phyloP scores from a whole-genome alignment of 2,329 filamentous ascomycete genomes.

The Trichophyton verrucosum region DNA sequence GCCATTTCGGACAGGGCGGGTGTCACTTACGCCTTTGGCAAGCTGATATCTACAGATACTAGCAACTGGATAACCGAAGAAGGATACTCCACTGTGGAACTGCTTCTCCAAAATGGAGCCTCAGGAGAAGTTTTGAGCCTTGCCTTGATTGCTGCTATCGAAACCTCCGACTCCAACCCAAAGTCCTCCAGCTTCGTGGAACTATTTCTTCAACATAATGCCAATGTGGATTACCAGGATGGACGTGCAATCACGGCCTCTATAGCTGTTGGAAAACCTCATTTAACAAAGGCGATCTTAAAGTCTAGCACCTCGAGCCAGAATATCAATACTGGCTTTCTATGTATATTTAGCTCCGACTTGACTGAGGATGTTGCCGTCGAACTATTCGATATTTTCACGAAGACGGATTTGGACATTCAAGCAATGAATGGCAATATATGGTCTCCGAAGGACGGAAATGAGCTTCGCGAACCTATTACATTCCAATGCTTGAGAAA shows the following conservation, averaged over 20 bases:
- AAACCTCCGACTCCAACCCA: constrained; percentile 29
- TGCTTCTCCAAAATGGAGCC: constrained; percentile 33
- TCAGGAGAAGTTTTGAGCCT: constrained; percentile 30
- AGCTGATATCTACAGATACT: constrained; percentile 7
- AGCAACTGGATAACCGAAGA: constrained; percentile 38
- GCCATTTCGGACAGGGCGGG: constrained; percentile 6
- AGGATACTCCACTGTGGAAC: constrained; percentile 37
- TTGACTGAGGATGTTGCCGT: constrained; percentile 41
- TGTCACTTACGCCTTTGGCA: constrained; percentile 12
- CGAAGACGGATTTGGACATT: constrained; percentile 12
- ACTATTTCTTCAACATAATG: constrained; percentile 26
- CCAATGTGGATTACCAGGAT: constrained; percentile 40
- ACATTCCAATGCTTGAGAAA: constrained; percentile 42
- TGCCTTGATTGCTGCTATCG: constrained; percentile 38
- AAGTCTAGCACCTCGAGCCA: constrained; percentile 20
- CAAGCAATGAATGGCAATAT: constrained; percentile 4
- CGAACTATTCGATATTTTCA: constrained; percentile 41
- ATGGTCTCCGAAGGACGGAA: constrained; percentile 37
- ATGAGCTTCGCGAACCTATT: constrained; percentile 36
- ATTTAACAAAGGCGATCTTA: constrained; percentile 16
- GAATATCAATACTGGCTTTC: constrained; percentile 43
- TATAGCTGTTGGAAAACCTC: constrained; percentile 42
- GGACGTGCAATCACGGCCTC: constrained; percentile 42
- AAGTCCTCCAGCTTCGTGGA: constrained; percentile 34
- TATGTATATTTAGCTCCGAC: constrained; percentile 43